Evolutionary conservation across 352 stramenopile species (phyloP).

Genomic region (Phytophthora hybrid): DNA sequence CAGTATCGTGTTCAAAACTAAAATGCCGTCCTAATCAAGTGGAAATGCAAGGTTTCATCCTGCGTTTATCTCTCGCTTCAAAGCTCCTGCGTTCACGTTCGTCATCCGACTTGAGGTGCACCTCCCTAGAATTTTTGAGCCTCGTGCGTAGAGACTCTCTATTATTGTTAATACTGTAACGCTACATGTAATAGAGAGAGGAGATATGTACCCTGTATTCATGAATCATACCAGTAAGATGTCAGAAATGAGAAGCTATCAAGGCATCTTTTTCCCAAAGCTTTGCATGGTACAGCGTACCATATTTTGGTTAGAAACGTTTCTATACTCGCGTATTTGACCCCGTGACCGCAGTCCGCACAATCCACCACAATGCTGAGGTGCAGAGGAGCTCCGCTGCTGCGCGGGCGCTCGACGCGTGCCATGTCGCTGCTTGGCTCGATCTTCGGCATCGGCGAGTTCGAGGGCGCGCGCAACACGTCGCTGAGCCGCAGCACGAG

Average conservation of each 20-base stretch:
- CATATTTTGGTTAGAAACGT: background rate
- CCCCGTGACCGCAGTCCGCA: background rate
- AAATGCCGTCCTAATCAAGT: constrained; percentile 34
- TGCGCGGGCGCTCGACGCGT: constrained; percentile 30
- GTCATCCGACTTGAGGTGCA: constrained; percentile 25
- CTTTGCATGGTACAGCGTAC: background rate
- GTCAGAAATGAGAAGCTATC: background rate
- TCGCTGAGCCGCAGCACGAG: constrained; percentile 59
- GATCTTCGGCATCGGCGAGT: constrained; percentile 88
- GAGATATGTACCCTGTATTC: no score
- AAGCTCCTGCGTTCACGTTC: constrained; percentile 13
- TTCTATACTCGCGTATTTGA: background rate
- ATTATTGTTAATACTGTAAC: no score
- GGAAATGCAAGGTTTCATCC: constrained; percentile 12
- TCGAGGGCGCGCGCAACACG: constrained; percentile 73
- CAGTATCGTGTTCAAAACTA: constrained; percentile 22
- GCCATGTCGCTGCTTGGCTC: constrained; percentile 73
- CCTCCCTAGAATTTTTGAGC: background rate
- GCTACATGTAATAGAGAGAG: no score
- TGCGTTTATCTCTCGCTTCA: background rate
- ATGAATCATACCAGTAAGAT: background rate
- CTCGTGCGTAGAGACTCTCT: background rate
- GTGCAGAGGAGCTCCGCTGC: constrained; percentile 4
- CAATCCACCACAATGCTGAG: constrained; percentile 25
- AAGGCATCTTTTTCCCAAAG: background rate